Base-by-base conservation (phyloP, 2,329 filamentous ascomycete species). In the Chaetomiaceae sp. region DNA sequence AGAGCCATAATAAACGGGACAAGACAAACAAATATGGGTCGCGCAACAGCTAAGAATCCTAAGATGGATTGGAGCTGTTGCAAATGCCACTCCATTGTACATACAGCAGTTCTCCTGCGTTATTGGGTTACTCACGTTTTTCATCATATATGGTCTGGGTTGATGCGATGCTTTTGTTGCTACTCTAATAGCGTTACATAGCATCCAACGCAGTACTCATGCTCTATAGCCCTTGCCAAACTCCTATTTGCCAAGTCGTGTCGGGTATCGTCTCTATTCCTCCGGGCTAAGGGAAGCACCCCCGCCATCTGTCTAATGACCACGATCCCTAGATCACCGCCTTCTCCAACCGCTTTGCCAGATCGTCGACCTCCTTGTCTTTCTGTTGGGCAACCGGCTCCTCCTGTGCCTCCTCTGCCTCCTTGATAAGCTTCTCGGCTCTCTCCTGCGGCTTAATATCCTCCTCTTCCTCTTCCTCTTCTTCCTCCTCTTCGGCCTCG, bases 301-400 rank as follows among this genome's bases (percentile, higher is more conserved):
- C 40, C 48, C 16, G 25, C 43, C 33, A 32, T 20, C 46, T 36
- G 18, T 21, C 51, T 40, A 27, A 27, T 43, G 16, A n/a, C 41
- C 20, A 11, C 10, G 14, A 9, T 13, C 20, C 47, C 32, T 46
- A 83, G 58, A 83, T 77, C 43, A 62, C 68, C 21, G 89, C 87
- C 79, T 91, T 91, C 57, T 80, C 82, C 61, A 97, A 72, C 65
- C 82, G 78, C 67, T 86, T 81, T 14, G 90, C 87, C 65, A 97
- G 74, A 41, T 84, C 84, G 64, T 96, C 90, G 34, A 97, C 88
- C 29, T 87, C 86, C 68, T 84, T 81, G 66, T 91, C 84, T 70
- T 89, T 80, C 60, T 81, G 71, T 68, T 86, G 80, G 14, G 82
- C 78, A n/a, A 85, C 82, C 36, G 87, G 86, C 69, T 90, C 81